Base-by-base conservation (phyloP, 441 rosid genomes). In the Biscutella laevigata region DNA sequence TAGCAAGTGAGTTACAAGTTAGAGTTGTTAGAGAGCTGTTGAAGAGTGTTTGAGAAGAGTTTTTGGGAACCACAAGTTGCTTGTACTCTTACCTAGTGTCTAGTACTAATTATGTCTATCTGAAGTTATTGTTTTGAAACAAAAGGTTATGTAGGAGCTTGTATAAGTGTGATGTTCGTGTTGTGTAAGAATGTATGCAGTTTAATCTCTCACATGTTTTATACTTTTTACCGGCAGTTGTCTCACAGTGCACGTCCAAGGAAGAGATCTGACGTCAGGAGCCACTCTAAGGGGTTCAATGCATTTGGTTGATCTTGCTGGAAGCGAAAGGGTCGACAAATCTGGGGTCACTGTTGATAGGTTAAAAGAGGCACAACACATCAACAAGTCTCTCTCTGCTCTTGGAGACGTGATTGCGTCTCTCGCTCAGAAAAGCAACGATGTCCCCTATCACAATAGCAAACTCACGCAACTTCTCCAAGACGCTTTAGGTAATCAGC, bases 261-360 rank as follows among this genome's bases (percentile, higher is more conserved):
- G 91, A 49, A 75, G 44, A 64, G 81, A 80, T 53, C 60, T 80
- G 61, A 77, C 85, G 9, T 77, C 91, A 24, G 87, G 87, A 44
- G 50, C 50, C 14, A 54, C 58, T 47, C 67, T 76, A 35, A 82
- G 77, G 4, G 82, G 90, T 11, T 77, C 77, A 16, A 77, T 83
- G 90, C 90, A 83, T 59, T 64, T 83, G 70, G 86, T 83, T 59
- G 90, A 83, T 41, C 77, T 83, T 20, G 90, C 90, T 4, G 90
- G 90, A 67, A 80, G 90, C 7, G 86, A 83, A 67, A 70, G 87
- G 58, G 76, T 83, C 4, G 87, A 83, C 67, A 83, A 83, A 62
- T 80, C 91, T 15, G 85, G 81, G 58, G 91, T 69, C 37, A 78
- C 74, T 3, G 91, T 85, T 54, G 87, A 83, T 53, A 71, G 87